Percentiles rank a stretch among this genome's conserved stretches.
phyloP scores from a whole-genome alignment of 2,329 filamentous ascomycete genomes.

The Beauveria bassiana region DNA sequence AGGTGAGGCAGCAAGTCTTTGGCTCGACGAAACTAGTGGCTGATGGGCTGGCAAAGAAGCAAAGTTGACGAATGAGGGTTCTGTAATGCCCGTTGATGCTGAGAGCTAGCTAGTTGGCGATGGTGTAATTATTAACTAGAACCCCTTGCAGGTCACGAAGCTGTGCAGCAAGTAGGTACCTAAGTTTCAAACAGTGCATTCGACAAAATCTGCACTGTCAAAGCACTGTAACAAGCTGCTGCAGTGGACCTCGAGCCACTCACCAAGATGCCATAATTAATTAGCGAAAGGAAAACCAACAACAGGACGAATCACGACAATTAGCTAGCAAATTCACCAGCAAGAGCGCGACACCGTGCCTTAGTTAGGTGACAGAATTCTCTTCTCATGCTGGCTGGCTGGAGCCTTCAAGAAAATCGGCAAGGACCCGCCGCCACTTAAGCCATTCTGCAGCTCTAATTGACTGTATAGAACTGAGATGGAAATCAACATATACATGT shows the following conservation, averaged over 20 bases:
- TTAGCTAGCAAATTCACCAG: no score
- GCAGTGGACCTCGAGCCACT: no score
- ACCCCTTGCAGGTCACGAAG: not conserved
- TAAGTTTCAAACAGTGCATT: not conserved
- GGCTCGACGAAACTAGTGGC: not conserved
- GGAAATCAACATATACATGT: not conserved
- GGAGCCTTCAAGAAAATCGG: not conserved
- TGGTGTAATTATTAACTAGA: not conserved
- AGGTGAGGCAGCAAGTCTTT: not conserved
- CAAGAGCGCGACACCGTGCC: no score
- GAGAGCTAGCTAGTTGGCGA: not conserved
- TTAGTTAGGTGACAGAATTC: no score
- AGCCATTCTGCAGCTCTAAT: not conserved
- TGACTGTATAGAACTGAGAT: not conserved
- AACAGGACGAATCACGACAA: no score
- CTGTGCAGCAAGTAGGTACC: not conserved
- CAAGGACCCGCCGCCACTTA: not conserved
- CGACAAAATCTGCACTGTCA: not conserved
- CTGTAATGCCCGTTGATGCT: not conserved
- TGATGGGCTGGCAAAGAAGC: not conserved
- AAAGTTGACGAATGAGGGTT: no score
- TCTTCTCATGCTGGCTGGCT: not conserved
- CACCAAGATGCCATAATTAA: no score
- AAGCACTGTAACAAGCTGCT: not conserved
- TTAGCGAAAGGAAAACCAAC: no score